These are phyloP conservation scores for Monotropa hypopitys DNA, from an alignment of 179 eudicot genomes.

Conservation along the genomic window DNA sequence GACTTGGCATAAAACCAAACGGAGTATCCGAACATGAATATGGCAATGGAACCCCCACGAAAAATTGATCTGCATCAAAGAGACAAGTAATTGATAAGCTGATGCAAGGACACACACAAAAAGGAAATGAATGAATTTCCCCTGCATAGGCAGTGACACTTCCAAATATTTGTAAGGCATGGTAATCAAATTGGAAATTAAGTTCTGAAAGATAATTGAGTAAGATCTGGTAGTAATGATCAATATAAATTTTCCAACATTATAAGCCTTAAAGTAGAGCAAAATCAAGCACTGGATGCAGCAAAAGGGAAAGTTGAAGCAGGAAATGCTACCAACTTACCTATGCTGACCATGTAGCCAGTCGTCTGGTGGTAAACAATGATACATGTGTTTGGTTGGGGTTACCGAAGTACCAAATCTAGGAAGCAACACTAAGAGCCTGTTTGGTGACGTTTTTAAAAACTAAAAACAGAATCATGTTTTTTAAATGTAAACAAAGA, in stretches of 20 bases:
- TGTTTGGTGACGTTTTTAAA: no score
- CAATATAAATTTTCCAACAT: neutral
- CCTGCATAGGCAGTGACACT: neutral
- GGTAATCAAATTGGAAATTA: neutral
- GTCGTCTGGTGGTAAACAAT: neutral
- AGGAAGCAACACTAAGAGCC: neutral
- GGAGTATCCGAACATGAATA: slow-evolving; percentile 46
- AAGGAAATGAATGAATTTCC: neutral
- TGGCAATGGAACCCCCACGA: slow-evolving; percentile 58
- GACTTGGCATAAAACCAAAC: slow-evolving; percentile 44
- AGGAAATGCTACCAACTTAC: neutral
- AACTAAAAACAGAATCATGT: no score
- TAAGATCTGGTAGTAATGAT: neutral
- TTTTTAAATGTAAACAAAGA: no score
- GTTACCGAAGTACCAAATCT: neutral
- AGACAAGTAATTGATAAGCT: slow-evolving; percentile 5
- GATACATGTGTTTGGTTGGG: neutral
- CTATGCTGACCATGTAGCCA: neutral
- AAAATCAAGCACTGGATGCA: neutral
- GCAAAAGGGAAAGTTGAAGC: neutral
- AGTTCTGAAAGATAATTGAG: neutral
- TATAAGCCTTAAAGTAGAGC: neutral
- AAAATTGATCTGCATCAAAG: slow-evolving; percentile 44
- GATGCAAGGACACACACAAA: neutral
- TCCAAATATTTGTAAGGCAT: neutral